phyloP scores from a whole-genome alignment of 2,329 filamentous ascomycete species.

The Aspergillus clavatus region DNA sequence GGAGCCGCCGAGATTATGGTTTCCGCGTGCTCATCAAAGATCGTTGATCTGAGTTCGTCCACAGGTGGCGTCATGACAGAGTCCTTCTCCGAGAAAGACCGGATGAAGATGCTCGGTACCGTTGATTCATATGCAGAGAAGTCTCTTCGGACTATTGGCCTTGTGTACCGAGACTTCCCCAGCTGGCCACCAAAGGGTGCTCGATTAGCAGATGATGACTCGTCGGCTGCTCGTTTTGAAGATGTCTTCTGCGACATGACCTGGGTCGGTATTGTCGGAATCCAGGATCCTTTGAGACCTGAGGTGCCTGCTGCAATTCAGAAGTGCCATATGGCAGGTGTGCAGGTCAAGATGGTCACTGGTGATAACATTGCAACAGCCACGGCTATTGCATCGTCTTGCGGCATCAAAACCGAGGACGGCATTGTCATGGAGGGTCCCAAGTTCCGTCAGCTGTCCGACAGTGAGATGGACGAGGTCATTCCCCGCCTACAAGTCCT shows the following conservation, averaged over 20 bases:
- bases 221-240: conserved; percentile 60
- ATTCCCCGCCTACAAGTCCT: conserved; percentile 60
- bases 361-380: conserved; percentile 68
- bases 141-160: conserved; percentile 69
- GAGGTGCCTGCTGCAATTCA: conserved; percentile 64
- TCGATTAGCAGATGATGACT: conserved; percentile 56
- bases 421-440: conserved; percentile 66
- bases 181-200: conserved; percentile 59
- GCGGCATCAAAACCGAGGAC: conserved; percentile 59
- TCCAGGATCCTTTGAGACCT: conserved; percentile 67
- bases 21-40: conserved; percentile 29
- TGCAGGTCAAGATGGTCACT: conserved; percentile 69
- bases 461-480: conserved; percentile 54
- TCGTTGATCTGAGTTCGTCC: conserved; percentile 27
- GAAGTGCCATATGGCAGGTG: conserved; percentile 63
- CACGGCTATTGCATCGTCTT: conserved; percentile 67
- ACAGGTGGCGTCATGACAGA: conserved; percentile 20
- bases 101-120: conserved; percentile 24
- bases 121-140: conserved; percentile 44
- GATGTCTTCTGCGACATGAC: conserved; percentile 67
- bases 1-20: conserved; percentile 47
- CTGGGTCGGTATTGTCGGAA: conserved; percentile 67
- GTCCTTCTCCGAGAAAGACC: conserved; percentile 23
- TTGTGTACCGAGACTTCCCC: conserved; percentile 69
- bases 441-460: conserved; percentile 58